phyloP scores from a whole-genome alignment of 805 yeast species.

The Monosporozyma aquatica region DNA sequence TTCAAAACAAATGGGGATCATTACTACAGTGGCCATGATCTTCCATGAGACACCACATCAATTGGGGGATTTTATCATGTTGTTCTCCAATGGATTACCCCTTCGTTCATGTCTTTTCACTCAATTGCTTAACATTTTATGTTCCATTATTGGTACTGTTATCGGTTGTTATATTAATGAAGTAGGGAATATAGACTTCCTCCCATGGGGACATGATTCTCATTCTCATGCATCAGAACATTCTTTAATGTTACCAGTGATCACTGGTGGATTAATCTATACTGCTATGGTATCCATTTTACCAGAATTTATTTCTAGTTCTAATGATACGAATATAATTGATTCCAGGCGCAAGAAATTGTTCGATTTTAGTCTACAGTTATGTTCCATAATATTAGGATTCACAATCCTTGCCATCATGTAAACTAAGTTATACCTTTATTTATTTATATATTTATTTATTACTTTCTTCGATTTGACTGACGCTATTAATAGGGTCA shows the following conservation, averaged over 20 bases:
- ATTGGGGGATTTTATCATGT: slow-evolving; percentile 68
- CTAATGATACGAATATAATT: not conserved
- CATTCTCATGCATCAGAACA: no score
- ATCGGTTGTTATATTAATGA: slow-evolving; percentile 51
- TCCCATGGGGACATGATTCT: no score
- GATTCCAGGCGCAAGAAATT: not conserved
- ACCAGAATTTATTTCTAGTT: slow-evolving; percentile 41
- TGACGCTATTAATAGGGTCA: no score
- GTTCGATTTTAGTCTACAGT: not conserved
- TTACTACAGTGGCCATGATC: slow-evolving; percentile 61
- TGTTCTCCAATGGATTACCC: slow-evolving; percentile 55
- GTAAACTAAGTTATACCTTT: not conserved
- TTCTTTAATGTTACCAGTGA: slow-evolving; percentile 53
- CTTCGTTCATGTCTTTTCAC: slow-evolving; percentile 58
- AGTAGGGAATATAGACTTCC: no score
- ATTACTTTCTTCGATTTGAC: no score
- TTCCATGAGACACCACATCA: slow-evolving; percentile 79
- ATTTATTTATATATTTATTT: not conserved
- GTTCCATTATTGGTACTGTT: slow-evolving; percentile 57
- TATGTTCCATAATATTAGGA: not conserved
- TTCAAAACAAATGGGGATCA: slow-evolving; percentile 50
- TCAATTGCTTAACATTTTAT: slow-evolving; percentile 56
- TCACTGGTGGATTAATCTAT: slow-evolving; percentile 70
- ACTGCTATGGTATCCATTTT: slow-evolving; percentile 68
- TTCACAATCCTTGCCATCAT: slow-evolving; percentile 1